Conservation (phyloP, 2,329 filamentous ascomycete genomes). For the Elsinoe ampelina region DNA sequence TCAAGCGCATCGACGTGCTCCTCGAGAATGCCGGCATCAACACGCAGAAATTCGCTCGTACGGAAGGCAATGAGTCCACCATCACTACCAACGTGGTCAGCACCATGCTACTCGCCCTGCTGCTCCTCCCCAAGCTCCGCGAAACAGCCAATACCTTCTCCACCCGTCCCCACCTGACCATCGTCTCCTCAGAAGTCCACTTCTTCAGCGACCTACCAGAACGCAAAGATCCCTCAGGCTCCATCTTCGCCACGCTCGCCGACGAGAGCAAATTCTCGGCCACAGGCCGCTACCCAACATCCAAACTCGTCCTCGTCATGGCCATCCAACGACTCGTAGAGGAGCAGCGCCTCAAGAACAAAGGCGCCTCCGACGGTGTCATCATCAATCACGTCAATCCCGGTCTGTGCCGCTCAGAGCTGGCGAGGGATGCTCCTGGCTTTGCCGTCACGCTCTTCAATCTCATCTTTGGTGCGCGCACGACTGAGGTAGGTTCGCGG, state of each 20-base stretch:
- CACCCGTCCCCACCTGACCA: slow-evolving; percentile 28
- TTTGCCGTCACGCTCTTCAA: slow-evolving; percentile 23
- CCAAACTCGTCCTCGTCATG: slow-evolving; percentile 43
- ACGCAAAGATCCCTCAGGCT: slow-evolving; percentile 21
- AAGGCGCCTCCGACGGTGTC: slow-evolving; percentile 25
- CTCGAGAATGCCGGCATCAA: slow-evolving; percentile 31
- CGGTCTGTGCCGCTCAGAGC: slow-evolving; percentile 42
- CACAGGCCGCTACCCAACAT: slow-evolving; percentile 35
- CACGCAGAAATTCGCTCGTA: slow-evolving; percentile 24
- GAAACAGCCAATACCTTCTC: slow-evolving; percentile 29
- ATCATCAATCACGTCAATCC: slow-evolving; percentile 46
- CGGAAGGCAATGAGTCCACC: slow-evolving; percentile 40
- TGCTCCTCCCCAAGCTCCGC: slow-evolving; percentile 45
- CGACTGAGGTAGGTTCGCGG: slow-evolving; percentile 33
- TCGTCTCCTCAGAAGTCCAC: slow-evolving; percentile 39
- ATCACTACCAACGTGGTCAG: slow-evolving; percentile 47
- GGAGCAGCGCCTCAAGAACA: slow-evolving; percentile 19
- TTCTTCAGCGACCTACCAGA: slow-evolving; percentile 29
- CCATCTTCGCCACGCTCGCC: slow-evolving; percentile 33
- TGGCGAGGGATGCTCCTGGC: slow-evolving; percentile 20
- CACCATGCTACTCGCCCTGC: slow-evolving; percentile 42
- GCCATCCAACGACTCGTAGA: slow-evolving; percentile 32
- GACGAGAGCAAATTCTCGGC: slow-evolving; percentile 29
- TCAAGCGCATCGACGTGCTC: slow-evolving; percentile 21
- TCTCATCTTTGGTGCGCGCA: slow-evolving; percentile 24